Conservation (phyloP, 176 grass and related monocot species). For the Urochloa ruziziensis region DNA sequence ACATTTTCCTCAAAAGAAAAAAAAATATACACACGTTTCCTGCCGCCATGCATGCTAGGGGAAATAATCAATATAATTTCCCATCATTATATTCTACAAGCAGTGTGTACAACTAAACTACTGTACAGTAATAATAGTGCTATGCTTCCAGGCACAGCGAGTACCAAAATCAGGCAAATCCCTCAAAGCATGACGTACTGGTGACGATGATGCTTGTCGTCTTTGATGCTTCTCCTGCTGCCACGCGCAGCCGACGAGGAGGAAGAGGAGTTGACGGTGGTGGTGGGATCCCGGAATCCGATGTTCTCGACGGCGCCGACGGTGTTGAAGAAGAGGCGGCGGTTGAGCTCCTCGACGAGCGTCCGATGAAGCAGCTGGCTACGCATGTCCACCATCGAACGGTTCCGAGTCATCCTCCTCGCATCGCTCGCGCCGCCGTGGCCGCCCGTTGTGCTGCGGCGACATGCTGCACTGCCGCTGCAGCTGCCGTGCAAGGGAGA, state of each 20-base stretch:
- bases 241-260: constrained; percentile 10
- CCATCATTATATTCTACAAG: too few species aligned
- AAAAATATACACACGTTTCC: too few species aligned
- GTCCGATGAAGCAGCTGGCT: constrained; percentile 78
- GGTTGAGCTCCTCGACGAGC: constrained; percentile 86
- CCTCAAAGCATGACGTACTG: constrained; percentile 10
- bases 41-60: too few species aligned
- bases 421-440: constrained; percentile 17
- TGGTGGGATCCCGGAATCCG: constrained; percentile 52
- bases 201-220: constrained; percentile 7
- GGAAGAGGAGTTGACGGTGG: not conserved
- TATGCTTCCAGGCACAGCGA: too few species aligned
- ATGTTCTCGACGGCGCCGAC: constrained; percentile 81
- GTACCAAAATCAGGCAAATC: not conserved
- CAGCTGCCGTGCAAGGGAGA: not conserved
- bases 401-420: constrained; percentile 46
- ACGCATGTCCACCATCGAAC: constrained; percentile 81
- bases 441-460: constrained; percentile 30
- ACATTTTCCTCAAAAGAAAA: too few species aligned
- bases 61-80: too few species aligned
- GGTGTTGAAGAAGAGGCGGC: constrained; percentile 93
- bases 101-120: too few species aligned
- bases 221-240: constrained; percentile 10
- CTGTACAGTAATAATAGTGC: too few species aligned
- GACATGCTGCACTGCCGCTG: constrained; percentile 33